phyloP scores from a whole-genome alignment of 768 basidiomycete species.

The Leucocoprinus sp. region DNA sequence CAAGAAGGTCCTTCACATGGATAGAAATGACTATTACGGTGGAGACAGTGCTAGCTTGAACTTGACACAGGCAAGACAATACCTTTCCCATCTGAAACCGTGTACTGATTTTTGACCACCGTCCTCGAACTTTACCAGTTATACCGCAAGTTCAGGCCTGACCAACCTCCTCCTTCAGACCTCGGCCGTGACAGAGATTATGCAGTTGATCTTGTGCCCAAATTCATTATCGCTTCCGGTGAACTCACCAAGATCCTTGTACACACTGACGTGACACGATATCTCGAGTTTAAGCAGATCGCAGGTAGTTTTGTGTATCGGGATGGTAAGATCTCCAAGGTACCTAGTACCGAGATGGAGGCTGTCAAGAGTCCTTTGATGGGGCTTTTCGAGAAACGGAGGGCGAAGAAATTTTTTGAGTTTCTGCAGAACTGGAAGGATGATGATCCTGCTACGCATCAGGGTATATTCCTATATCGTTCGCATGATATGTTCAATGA shows the following conservation, averaged over 20 bases:
- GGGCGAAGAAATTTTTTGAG: constrained; percentile 98
- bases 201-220: constrained; percentile 95
- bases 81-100: background rate
- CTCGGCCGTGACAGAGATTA: constrained; percentile 97
- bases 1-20: constrained; percentile 99
- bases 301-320: constrained; percentile 97
- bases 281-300: constrained; percentile 99
- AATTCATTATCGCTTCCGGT: constrained; percentile 98
- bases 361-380: constrained; percentile 92
- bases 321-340: constrained; percentile 94
- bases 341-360: constrained; percentile 96
- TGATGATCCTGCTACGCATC: constrained; percentile 91
- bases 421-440: constrained; percentile 96
- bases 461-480: constrained; percentile 44
- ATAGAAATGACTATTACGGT: constrained; percentile 98
- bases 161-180: constrained; percentile 67
- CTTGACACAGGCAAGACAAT: constrained; percentile 75
- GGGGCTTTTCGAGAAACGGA: constrained; percentile 98
- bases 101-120: background rate
- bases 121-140: constrained; percentile 44
- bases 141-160: constrained; percentile 88
- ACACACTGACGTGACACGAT: constrained; percentile 96
- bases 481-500: background rate
- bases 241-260: constrained; percentile 98
- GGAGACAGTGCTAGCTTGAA: constrained; percentile 96